Evolutionary conservation across 2,329 filamentous ascomycete species (phyloP), one percentile per base, ranked within the genome.

Genomic region (Cercospora citrullina): DNA sequence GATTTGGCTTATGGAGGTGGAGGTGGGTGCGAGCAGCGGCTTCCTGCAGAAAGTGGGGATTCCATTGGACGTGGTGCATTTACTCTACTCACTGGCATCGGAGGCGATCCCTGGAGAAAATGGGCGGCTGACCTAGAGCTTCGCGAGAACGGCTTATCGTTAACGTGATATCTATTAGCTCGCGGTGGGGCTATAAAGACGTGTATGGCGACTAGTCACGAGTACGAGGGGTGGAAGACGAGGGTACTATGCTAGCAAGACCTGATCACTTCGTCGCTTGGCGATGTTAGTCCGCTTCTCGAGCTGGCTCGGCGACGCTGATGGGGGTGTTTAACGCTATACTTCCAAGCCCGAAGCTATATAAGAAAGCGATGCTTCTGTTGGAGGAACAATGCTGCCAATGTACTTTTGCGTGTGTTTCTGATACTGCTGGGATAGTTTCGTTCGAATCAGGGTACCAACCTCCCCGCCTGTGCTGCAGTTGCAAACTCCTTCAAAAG

Each of bases 201-300:
- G 79, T 85, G 0, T 88, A 89, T 74, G 82, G 83, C 69, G 85
- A 87, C 64, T 89, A 87, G 87, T 81, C 78, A 10, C 76, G 77
- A 53, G 76, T 80, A 60, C 79, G 85, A 9, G 84, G 83, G 23
- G 81, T 89, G 0, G 80, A 82, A n/a, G 86, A 88, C 64, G 81
- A 83, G 62, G 86, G 87, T 1, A 84, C 81, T 66, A 81, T 89
- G 7, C 79, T 89, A 16, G 84, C 86, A 2, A 77, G 87, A 6
- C 87, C 87, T 0, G 87, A 89, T 77, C 76, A 83, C 9, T 86
- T 86, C 68, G 84, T 88, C 3, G 84, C 82, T 0, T 87, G 86
- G 59, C n/a, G 59, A 39, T 61, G 59, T 61, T 10, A 39, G 10
- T 26, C 30, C 14, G 39, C 16, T 23, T 45, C 31, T 26, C 31